These are phyloP conservation scores for Chaetomium globosum DNA, from an alignment of 2,329 filamentous ascomycete genomes.

Conservation along the genomic window DNA sequence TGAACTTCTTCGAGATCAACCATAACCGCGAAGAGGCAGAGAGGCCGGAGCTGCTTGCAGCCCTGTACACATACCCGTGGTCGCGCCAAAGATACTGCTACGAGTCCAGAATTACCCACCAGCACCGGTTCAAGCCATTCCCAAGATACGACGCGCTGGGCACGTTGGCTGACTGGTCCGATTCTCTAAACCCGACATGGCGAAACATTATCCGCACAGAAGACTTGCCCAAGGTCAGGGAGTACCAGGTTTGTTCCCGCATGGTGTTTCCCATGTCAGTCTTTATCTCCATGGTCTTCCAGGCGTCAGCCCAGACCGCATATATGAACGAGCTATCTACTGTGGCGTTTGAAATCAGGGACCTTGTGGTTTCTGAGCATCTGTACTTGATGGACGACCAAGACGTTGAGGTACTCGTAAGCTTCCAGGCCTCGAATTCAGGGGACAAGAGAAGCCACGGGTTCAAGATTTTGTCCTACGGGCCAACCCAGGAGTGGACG, in stretches of 20 bases:
- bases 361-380: constrained; percentile 39
- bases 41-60: constrained; percentile 37
- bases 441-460: constrained; percentile 35
- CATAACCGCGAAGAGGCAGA: constrained; percentile 38
- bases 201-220: constrained; percentile 44
- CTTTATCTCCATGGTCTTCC: constrained; percentile 47
- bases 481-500: constrained; percentile 38
- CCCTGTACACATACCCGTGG: constrained; percentile 41
- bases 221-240: constrained; percentile 51
- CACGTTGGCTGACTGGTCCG: constrained; percentile 41
- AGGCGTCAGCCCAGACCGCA: constrained; percentile 40
- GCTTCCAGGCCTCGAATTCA: constrained; percentile 29
- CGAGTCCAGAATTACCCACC: constrained; percentile 39
- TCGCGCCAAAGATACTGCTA: constrained; percentile 41
- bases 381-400: constrained; percentile 39
- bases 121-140: constrained; percentile 41
- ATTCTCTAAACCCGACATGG: constrained; percentile 45
- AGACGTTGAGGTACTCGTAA: constrained; percentile 39
- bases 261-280: constrained; percentile 51
- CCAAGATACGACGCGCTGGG: constrained; percentile 44
- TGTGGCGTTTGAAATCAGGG: constrained; percentile 36
- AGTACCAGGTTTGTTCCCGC: constrained; percentile 53
- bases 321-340: constrained; percentile 28
- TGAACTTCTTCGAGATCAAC: constrained; percentile 40
- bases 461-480: constrained; percentile 41